Base-by-base conservation (phyloP, 805 yeast genomes). In the Spathaspora sp. region DNA sequence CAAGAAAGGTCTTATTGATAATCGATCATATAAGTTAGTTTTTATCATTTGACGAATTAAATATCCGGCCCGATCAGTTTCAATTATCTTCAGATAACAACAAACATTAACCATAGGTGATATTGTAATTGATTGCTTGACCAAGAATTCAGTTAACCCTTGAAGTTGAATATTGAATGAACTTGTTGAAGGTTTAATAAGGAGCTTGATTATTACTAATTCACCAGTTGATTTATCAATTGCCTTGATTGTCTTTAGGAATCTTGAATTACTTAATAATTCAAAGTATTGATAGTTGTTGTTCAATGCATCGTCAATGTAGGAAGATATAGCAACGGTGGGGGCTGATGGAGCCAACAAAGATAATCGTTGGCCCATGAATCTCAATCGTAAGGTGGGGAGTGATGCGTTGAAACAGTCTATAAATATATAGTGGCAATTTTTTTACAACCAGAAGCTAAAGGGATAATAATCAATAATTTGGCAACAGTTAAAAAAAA, bases 11-110 rank as follows among this genome's bases (percentile, higher is more conserved):
- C 98, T 74, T 6, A 92, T 82, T 44, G 96, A 76, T 42, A 94
- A 74, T 53, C 97, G 73, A 62, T 94, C 98, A 64, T 91, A 91
- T n/a, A 92, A 70, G 61, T 88, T 92, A 47, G 86, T 83, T 58
- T 85, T 80, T 54, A 89, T 72, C 71, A 81, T 83, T 55, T 93
- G 97, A 49, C 99, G 79, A 47, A 93, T 82, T 45, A 93, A 66
- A 69, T 93, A 94, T 0, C 94, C 96, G 0, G 98, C 98, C 44
- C 97, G 75, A 49, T 87, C 96, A 0, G 97, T 89, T 61, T 92
- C 97, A 11, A 91, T 76, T 40, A 94, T 73, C 50, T 84, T 81
- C 46, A 81, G 72, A 69, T 86, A 93, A 5, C 94, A 87, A 26
- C 91, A 63, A 3, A 83, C 86, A 59, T 86, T 87, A 10, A 83